A percentile compares a stretch with the other conserved stretches of the same genome.
Evolutionary conservation across 2,329 filamentous ascomycete species (phyloP).

Genomic region (Tolypocladium tropicale): DNA sequence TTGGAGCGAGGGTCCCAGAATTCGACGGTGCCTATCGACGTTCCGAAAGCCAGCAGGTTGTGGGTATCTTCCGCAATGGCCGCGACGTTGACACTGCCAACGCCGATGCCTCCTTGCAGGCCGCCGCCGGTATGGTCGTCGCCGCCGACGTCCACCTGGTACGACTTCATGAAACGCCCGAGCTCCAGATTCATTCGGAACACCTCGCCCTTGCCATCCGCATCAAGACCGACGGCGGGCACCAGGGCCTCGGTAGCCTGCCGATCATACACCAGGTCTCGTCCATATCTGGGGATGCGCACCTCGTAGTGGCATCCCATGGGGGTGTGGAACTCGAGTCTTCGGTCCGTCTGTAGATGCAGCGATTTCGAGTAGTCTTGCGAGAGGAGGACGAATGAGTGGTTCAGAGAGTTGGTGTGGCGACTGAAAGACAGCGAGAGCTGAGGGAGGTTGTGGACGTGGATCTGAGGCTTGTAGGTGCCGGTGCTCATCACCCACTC

Average conservation of each 20-base stretch:
- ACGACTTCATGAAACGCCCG: constrained; percentile 89
- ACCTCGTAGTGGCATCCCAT: constrained; percentile 80
- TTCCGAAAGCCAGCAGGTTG: constrained; percentile 86
- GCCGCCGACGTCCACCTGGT: constrained; percentile 79
- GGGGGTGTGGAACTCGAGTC: constrained; percentile 86
- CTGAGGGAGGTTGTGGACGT: constrained; percentile 90
- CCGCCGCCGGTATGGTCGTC: constrained; percentile 71
- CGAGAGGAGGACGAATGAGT: constrained; percentile 81
- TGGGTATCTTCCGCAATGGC: constrained; percentile 83
- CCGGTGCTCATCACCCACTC: constrained; percentile 96
- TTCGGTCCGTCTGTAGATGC: constrained; percentile 85
- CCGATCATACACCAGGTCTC: constrained; percentile 78
- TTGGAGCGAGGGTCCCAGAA: constrained; percentile 90
- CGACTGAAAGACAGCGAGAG: constrained; percentile 87
- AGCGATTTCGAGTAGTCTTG: constrained; percentile 89
- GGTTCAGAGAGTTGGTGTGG: constrained; percentile 85
- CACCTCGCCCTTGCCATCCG: constrained; percentile 80
- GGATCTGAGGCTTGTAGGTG: constrained; percentile 60
- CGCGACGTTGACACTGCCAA: constrained; percentile 78
- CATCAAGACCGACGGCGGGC: constrained; percentile 77
- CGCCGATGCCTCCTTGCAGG: constrained; percentile 76
- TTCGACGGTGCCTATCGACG: constrained; percentile 88
- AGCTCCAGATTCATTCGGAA: constrained; percentile 87
- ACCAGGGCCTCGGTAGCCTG: constrained; percentile 76
- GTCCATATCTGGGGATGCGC: constrained; percentile 85